Conservation (phyloP, 257 asterid species). For the Solanum verrucosum region DNA sequence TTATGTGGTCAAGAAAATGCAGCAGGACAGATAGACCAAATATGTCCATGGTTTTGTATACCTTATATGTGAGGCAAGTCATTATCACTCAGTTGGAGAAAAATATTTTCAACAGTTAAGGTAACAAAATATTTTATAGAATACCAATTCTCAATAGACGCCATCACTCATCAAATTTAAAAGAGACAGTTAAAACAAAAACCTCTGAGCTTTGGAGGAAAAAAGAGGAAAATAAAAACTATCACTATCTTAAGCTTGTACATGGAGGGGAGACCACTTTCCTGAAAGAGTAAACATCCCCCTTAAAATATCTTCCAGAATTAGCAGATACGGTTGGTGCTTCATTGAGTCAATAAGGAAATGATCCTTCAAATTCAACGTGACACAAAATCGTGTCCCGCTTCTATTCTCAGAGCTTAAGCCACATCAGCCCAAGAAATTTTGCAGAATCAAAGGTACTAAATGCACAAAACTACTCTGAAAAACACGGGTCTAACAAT, state of each 20-base stretch:
- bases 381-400: not conserved
- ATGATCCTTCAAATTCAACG: not conserved
- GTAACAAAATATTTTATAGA: not conserved
- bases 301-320: not conserved
- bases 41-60: slow-evolving; percentile 19
- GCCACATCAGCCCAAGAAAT: not conserved
- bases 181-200: not conserved
- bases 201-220: not conserved
- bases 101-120: not conserved
- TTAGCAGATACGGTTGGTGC: not conserved
- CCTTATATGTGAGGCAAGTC: not conserved
- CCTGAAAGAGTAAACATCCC: not conserved
- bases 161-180: not conserved
- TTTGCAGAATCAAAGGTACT: not conserved
- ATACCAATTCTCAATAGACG: not conserved
- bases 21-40: slow-evolving; percentile 11
- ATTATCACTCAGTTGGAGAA: not conserved
- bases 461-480: not conserved
- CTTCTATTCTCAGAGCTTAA: not conserved
- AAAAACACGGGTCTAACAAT: not conserved
- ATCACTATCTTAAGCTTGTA: not conserved
- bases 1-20: slow-evolving; percentile 54
- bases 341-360: not conserved
- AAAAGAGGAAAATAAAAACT: not conserved
- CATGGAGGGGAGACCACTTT: not conserved